These are phyloP conservation scores for Aspergillus mulundensis DNA, from an alignment of 495 filamentous ascomycete genomes.

Conservation along the genomic window DNA sequence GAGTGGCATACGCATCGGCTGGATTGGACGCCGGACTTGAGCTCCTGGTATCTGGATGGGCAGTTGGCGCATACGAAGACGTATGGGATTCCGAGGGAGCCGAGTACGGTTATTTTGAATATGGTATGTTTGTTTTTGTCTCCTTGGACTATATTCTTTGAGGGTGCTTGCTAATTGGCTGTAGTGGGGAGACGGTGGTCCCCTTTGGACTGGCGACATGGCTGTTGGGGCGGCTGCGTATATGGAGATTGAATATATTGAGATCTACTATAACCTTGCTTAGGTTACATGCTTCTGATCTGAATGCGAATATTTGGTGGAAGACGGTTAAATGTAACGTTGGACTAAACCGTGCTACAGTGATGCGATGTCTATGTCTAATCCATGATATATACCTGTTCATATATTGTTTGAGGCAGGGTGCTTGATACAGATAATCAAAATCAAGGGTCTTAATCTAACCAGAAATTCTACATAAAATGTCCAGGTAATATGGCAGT, in stretches of 20 bases:
- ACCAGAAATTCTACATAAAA: no score
- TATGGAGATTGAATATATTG: slow-evolving; percentile 2
- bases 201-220: background rate
- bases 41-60: slow-evolving; percentile 4
- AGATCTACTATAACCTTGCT: background rate
- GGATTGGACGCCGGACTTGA: slow-evolving; percentile 3
- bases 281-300: no score
- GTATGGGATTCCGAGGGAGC: slow-evolving; percentile 2
- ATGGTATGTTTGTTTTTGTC: background rate
- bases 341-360: no score
- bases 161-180: background rate
- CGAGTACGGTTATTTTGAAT: background rate
- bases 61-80: background rate
- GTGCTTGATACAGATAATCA: no score
- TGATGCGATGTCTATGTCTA: no score
- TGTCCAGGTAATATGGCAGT: no score
- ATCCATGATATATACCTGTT: no score
- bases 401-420: no score
- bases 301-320: no score
- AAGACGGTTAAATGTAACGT: no score
- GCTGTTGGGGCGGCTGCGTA: background rate
- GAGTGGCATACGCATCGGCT: slow-evolving; percentile 3
- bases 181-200: slow-evolving; percentile 1
- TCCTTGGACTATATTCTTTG: background rate
- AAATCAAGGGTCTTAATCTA: no score